Evolutionary conservation across 352 stramenopile genomes (phyloP), one percentile per base, ranked within the genome.

Genomic region (Pythium guiyangense): DNA sequence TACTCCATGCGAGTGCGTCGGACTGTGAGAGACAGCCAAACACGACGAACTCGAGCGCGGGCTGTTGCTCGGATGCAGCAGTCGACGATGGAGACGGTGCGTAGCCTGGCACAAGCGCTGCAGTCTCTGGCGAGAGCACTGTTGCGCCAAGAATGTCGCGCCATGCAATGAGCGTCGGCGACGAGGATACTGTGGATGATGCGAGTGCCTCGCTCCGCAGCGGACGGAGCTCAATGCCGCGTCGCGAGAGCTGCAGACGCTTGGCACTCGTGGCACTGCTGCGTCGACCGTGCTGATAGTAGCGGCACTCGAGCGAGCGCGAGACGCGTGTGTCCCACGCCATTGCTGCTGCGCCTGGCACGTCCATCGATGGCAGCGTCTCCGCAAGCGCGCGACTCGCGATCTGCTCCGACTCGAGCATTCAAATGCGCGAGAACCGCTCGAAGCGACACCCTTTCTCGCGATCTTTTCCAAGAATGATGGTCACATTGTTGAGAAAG

Each of bases 91-190:
- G 20, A 1, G 25, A 57, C 14, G 53, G 57, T 20, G 64, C 52
- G 37, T 75, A 67, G 11, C 40, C 49, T 18, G 66, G 45, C 14
- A 76, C 42, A 25, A 76, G 34, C 47, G 56, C 17, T 49, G 51
- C 6, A 53, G 56, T 44, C 22, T 63, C 49, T 11, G 52, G 57
- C 12, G 65, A 69, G 29, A 67, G 62, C 37, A 77, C 62, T 10
- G 64, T 60, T 2, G 74, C 73, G 17, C 77, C 77, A 34, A 88
- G 51, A 2, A 86, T 54, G 25, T 70, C 68, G 18, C 17, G 15
- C 77, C 74, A 88, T n/a, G 63, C 60, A 50, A 85, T 71, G 29
- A 79, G 42, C 17, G 27, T 10, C 29, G 11, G 35, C 18, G 39
- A 44, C 39, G 14, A 44, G 12, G 39, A 44, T n/a, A n/a, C n/a